Evolutionary conservation across 2,329 filamentous ascomycete species (phyloP).

Genomic region (Alternaria sp.): DNA sequence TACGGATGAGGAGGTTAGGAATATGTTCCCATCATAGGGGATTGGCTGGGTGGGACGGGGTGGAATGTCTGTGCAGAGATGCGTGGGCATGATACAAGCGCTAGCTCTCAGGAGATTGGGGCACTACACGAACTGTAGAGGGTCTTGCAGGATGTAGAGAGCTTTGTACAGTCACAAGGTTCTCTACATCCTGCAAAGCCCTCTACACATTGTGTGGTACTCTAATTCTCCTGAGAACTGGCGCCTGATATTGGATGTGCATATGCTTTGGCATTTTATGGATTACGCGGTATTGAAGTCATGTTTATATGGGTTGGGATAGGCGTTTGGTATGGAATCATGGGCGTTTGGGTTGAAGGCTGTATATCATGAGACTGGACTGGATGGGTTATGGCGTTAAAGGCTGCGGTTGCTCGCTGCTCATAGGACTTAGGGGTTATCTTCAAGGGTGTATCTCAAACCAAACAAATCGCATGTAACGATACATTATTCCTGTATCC

Average conservation of each 20-base stretch:
- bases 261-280: not conserved
- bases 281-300: not conserved
- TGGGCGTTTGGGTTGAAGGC: not conserved
- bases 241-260: not conserved
- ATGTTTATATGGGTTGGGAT: not conserved
- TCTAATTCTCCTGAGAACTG: too few species aligned
- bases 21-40: conserved; percentile 38
- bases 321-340: not conserved
- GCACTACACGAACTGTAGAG: too few species aligned
- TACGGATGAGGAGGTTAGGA: conserved; percentile 71
- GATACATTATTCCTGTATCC: not conserved
- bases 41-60: not conserved
- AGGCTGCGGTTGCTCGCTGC: not conserved
- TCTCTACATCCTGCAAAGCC: too few species aligned
- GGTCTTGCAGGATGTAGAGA: too few species aligned
- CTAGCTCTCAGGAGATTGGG: too few species aligned
- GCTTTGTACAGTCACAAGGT: too few species aligned
- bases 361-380: not conserved
- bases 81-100: not conserved
- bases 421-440: not conserved
- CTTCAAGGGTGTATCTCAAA: not conserved
- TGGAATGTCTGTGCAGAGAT: not conserved
- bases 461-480: not conserved
- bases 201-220: too few species aligned
- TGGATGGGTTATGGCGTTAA: not conserved